Conservation (phyloP, 2,329 filamentous ascomycete species). For the Penicillium sp. region DNA sequence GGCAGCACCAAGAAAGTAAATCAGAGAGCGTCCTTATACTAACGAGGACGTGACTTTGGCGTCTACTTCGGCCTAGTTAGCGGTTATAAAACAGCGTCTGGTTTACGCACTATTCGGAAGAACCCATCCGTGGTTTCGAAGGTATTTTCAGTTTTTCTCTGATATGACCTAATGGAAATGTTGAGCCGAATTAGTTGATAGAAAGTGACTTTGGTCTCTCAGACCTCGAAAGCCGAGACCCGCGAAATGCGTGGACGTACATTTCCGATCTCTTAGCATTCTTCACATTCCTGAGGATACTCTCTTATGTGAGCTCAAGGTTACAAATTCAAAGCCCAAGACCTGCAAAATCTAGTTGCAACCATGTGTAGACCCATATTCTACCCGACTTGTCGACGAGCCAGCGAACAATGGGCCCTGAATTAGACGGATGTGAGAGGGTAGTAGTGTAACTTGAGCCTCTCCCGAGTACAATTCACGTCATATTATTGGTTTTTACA, state of each 20-base stretch:
- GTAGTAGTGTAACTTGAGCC: neutral
- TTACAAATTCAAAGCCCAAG: neutral
- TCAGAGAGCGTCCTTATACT: neutral
- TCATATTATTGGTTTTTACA: neutral
- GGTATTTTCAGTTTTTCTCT: neutral
- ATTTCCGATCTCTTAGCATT: neutral
- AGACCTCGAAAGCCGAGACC: neutral
- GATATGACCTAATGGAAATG: neutral
- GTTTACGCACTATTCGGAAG: neutral
- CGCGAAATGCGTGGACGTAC: neutral
- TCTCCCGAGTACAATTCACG: neutral
- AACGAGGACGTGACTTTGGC: neutral
- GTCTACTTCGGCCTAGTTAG: neutral
- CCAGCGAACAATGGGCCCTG: neutral
- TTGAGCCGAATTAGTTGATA: neutral
- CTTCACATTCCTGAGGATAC: neutral
- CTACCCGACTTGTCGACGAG: neutral
- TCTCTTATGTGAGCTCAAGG: neutral
- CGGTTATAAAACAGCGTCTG: conserved; percentile 2
- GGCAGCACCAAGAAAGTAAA: neutral
- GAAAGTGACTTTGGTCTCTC: neutral
- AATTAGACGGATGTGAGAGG: neutral
- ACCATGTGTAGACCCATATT: neutral
- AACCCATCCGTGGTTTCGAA: neutral
- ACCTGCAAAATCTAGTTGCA: neutral